Percentiles rank a stretch among this genome's conserved stretches.
Evolutionary conservation across 1,284 basidiomycete genomes (phyloP).

Genomic region (Apiotrichum gracile): DNA sequence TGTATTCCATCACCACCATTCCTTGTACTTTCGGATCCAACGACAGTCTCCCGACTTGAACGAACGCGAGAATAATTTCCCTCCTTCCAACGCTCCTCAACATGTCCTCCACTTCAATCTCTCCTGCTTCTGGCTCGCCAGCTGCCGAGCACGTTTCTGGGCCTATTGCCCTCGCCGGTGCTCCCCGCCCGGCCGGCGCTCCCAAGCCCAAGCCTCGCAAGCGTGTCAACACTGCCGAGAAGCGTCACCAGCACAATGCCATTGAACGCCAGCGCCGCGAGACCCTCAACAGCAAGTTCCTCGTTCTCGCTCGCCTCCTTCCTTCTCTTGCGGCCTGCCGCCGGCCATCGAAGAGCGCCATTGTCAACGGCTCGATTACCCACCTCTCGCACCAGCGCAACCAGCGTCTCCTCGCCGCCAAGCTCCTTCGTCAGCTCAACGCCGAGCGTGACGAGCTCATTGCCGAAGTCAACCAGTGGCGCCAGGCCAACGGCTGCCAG

Average conservation of each 20-base stretch:
- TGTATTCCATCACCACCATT: conserved; percentile 2
- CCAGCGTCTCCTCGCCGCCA: conserved; percentile 68
- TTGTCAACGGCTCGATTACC: conserved; percentile 85
- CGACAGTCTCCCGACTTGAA: background rate
- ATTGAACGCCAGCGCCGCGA: conserved; percentile 86
- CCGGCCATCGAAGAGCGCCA: conserved; percentile 85
- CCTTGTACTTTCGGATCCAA: background rate
- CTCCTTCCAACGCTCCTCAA: background rate
- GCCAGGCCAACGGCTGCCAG: conserved; percentile 57
- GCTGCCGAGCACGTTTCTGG: conserved; percentile 15
- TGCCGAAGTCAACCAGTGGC: conserved; percentile 80
- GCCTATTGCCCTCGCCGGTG: conserved; percentile 15
- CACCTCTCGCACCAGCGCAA: conserved; percentile 74
- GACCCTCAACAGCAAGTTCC: conserved; percentile 81
- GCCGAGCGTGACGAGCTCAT: conserved; percentile 72
- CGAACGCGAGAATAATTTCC: background rate
- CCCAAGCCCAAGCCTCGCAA: conserved; percentile 59
- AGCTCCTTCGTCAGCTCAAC: conserved; percentile 68
- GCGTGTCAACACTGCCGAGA: conserved; percentile 87
- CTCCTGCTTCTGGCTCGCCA: conserved; percentile 30
- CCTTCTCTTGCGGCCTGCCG: conserved; percentile 83
- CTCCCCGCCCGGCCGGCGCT: conserved; percentile 18
- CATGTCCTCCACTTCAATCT: conserved; percentile 13
- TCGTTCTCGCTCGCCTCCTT: conserved; percentile 75
- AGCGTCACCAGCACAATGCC: conserved; percentile 88